Evolutionary conservation across 768 basidiomycete species (phyloP).

Genomic region (Imleria badia): DNA sequence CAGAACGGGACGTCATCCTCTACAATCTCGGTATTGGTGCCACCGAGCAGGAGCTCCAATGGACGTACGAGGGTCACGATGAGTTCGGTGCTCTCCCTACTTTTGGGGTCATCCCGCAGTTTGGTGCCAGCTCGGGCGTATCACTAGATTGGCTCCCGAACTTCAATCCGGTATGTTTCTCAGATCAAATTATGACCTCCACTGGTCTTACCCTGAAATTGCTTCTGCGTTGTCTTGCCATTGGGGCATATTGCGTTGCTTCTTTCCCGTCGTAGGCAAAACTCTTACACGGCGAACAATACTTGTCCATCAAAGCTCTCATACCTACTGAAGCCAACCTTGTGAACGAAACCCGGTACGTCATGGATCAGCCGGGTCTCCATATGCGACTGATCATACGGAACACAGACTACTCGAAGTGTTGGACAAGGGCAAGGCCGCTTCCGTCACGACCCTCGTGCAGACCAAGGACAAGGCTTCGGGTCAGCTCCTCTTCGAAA

Average conservation of each 20-base stretch:
- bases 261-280: constrained; percentile 59
- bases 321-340: constrained; percentile 86
- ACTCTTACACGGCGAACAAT: constrained; percentile 98
- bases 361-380: not conserved
- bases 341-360: constrained; percentile 67
- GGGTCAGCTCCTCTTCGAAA: constrained; percentile 86
- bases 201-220: not conserved
- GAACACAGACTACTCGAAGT: constrained; percentile 69
- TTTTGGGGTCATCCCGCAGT: constrained; percentile 94
- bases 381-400: constrained; percentile 6
- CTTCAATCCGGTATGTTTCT: constrained; percentile 78
- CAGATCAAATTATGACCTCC: not conserved
- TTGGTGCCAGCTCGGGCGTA: constrained; percentile 64
- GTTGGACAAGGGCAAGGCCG: constrained; percentile 91
- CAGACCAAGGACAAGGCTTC: constrained; percentile 78
- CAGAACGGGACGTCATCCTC: constrained; percentile 88
- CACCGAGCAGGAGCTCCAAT: constrained; percentile 87
- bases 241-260: not conserved
- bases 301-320: constrained; percentile 79
- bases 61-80: constrained; percentile 89
- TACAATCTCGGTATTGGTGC: constrained; percentile 97
- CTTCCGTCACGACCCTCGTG: constrained; percentile 77
- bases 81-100: constrained; percentile 86
- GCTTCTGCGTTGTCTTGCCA: not conserved
- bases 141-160: constrained; percentile 89